Conservation (phyloP, 1,284 basidiomycete species). For the Ustilago curta region DNA sequence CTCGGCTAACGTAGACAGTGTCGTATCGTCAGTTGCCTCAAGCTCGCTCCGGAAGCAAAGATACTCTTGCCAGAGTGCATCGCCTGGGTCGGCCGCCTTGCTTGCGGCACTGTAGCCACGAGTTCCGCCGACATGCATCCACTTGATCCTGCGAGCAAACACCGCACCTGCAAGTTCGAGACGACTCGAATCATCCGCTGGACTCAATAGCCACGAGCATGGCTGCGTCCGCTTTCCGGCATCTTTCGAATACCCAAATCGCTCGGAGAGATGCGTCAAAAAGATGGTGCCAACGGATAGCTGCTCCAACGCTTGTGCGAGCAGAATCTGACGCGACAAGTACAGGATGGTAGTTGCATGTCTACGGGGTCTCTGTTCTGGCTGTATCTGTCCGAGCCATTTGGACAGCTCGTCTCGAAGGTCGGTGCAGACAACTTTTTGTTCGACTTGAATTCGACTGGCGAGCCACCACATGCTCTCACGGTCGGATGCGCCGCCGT, state of each 20-base stretch:
- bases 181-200: slow-evolving; percentile 3
- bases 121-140: slow-evolving; percentile 19
- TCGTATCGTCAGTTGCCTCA: neutral
- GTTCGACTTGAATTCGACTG: slow-evolving; percentile 44
- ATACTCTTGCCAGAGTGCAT: slow-evolving; percentile 38
- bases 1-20: neutral
- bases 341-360: slow-evolving; percentile 24
- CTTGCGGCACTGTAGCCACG: neutral
- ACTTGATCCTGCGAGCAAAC: slow-evolving; percentile 37
- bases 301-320: slow-evolving; percentile 35
- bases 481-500: slow-evolving; percentile 71
- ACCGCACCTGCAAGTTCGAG: slow-evolving; percentile 20
- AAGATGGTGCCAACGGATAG: slow-evolving; percentile 25
- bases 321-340: slow-evolving; percentile 29
- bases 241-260: neutral
- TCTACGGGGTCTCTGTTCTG: slow-evolving; percentile 14
- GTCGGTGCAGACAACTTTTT: slow-evolving; percentile 35
- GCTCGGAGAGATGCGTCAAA: slow-evolving; percentile 17
- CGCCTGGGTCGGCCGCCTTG: neutral
- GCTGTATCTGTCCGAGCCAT: slow-evolving; percentile 9
- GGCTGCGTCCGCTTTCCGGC: neutral
- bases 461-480: slow-evolving; percentile 50
- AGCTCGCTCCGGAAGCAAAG: slow-evolving; percentile 10
- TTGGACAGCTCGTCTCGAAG: slow-evolving; percentile 36
- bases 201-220: slow-evolving; percentile 9